These are phyloP conservation scores for Fusarium falciforme DNA, from an alignment of 2,329 filamentous ascomycete genomes.

Conservation along the genomic window DNA sequence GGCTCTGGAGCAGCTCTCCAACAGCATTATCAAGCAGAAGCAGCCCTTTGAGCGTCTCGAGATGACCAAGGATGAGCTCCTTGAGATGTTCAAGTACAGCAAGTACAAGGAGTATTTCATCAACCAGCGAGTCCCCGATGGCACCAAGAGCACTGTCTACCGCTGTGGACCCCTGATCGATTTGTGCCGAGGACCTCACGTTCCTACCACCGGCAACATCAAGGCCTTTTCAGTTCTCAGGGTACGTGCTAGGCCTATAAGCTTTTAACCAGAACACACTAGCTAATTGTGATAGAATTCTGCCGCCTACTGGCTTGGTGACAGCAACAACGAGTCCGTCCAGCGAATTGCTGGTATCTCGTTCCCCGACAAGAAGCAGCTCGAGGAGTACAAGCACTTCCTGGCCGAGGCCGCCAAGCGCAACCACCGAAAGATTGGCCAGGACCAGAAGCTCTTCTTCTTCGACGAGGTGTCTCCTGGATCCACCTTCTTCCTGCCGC, in stretches of 20 bases:
- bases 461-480: conserved; percentile 96
- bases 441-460: conserved; percentile 97
- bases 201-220: conserved; percentile 90
- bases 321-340: conserved; percentile 92
- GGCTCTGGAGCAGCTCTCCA: conserved; percentile 82
- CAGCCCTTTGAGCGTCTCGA: conserved; percentile 92
- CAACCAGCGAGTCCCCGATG: conserved; percentile 75
- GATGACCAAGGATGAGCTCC: conserved; percentile 88
- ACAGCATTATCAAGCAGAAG: conserved; percentile 93
- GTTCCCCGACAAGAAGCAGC: conserved; percentile 93
- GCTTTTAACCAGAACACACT: background rate
- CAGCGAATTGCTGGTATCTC: conserved; percentile 97
- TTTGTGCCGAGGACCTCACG: conserved; percentile 93
- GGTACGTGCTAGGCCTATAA: conserved; percentile 44
- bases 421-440: conserved; percentile 93
- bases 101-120: conserved; percentile 99
- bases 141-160: conserved; percentile 93
- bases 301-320: conserved; percentile 90
- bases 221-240: conserved; percentile 96
- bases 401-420: conserved; percentile 98
- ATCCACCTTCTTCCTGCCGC: conserved; percentile 90
- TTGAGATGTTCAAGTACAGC: conserved; percentile 97
- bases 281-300: conserved; percentile 65
- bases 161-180: conserved; percentile 94
- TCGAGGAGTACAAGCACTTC: conserved; percentile 93